Evolutionary conservation across 1,284 basidiomycete genomes (phyloP).

Genomic region (Trichosporon coremiiforme): DNA sequence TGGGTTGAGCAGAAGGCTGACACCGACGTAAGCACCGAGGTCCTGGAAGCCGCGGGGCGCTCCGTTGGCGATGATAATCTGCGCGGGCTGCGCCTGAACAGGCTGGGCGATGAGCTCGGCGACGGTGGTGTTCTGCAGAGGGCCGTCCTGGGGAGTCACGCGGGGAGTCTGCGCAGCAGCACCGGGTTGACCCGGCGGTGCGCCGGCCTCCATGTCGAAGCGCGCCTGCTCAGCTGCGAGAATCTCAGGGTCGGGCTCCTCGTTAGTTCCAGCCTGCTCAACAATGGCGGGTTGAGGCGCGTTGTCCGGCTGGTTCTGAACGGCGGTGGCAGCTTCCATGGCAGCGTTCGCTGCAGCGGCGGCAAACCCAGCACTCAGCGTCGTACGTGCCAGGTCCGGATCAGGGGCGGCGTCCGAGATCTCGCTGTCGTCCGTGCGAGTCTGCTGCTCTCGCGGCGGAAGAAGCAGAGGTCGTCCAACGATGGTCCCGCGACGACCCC

Average conservation of each 20-base stretch:
- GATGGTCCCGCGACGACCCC: slow-evolving; percentile 43
- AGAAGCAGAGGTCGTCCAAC: slow-evolving; percentile 47
- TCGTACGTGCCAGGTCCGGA: slow-evolving; percentile 45
- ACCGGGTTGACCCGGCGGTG: slow-evolving; percentile 52
- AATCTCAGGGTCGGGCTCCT: slow-evolving; percentile 47
- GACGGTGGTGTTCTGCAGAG: slow-evolving; percentile 25
- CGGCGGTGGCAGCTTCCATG: slow-evolving; percentile 30
- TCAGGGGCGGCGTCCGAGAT: slow-evolving; percentile 47
- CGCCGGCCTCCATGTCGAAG: slow-evolving; percentile 52
- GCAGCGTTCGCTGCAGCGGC: slow-evolving; percentile 41
- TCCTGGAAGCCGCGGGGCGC: slow-evolving; percentile 56
- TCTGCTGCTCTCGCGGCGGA: slow-evolving; percentile 38
- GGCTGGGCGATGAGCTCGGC: slow-evolving; percentile 31
- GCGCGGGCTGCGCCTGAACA: slow-evolving; percentile 34
- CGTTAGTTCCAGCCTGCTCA: slow-evolving; percentile 36
- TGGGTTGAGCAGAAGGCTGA: slow-evolving; percentile 46
- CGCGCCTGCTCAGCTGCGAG: slow-evolving; percentile 52
- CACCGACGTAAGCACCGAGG: slow-evolving; percentile 51
- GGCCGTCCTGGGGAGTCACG: slow-evolving; percentile 34
- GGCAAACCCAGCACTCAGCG: slow-evolving; percentile 41
- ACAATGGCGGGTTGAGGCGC: slow-evolving; percentile 41
- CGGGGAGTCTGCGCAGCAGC: slow-evolving; percentile 45
- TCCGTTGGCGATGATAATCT: slow-evolving; percentile 56
- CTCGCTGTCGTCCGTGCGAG: slow-evolving; percentile 42
- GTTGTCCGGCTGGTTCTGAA: slow-evolving; percentile 39